These are phyloP conservation scores for Penicillium crustosum DNA, from an alignment of 2,329 filamentous ascomycete genomes.

Conservation along the genomic window DNA sequence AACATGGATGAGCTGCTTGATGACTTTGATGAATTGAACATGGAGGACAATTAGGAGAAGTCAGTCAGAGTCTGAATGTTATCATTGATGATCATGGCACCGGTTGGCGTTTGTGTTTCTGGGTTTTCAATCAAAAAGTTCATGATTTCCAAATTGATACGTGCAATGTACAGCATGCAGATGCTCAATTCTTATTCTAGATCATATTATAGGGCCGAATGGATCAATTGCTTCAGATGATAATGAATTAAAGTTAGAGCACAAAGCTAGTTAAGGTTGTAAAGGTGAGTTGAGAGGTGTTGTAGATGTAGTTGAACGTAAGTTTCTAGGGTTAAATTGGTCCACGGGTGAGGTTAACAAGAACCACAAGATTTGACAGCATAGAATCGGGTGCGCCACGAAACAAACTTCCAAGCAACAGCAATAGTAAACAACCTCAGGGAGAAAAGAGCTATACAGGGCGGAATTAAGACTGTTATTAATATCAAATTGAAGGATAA, in stretches of 20 bases:
- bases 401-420: neutral
- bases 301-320: neutral
- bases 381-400: no score
- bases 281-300: neutral
- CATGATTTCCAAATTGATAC: slow-evolving; percentile 13
- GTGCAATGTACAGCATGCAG: slow-evolving; percentile 3
- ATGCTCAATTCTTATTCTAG: neutral
- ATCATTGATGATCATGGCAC: slow-evolving; percentile 29
- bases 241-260: neutral
- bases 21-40: slow-evolving; percentile 39
- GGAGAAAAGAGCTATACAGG: no score
- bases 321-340: no score
- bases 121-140: slow-evolving; percentile 14
- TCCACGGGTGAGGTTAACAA: no score
- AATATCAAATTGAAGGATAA: no score
- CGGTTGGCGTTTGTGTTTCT: slow-evolving; percentile 26
- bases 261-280: neutral
- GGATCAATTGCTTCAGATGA: neutral
- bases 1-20: slow-evolving; percentile 62
- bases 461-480: no score
- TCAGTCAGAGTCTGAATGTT: slow-evolving; percentile 11
- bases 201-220: neutral
- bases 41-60: slow-evolving; percentile 53
- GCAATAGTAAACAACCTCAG: no score
- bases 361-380: no score